Base-by-base conservation (phyloP, 768 basidiomycete genomes). In the Jaapia argillacea region DNA sequence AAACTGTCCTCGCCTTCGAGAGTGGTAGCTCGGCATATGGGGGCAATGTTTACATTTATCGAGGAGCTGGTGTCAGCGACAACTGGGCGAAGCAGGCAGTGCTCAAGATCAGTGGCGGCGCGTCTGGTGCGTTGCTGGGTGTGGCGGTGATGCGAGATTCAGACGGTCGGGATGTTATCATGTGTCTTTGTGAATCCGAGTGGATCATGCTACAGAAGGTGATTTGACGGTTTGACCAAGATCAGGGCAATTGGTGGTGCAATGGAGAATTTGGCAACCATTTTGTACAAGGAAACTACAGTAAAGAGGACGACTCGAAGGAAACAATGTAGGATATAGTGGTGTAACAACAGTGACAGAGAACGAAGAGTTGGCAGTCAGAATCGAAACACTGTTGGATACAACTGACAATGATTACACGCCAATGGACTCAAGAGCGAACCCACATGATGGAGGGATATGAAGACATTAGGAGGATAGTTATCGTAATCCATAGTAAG, bases 21-120 rank as follows among this genome's bases (percentile, higher is more conserved):
- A 79, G 79, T 46, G 88, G 85, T 7, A 56, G 71, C 1, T 62
- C 66, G 25, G 73, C 75, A 45, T 74, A 78, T 22, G 81, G 83
- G 21, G 85, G 85, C 2, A 94, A 97, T 52, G 70, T 88, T 20
- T 96, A 92, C 58, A 70, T 93, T 13, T 97, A 94, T 61, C 81
- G 81, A 24, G 68, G 73, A 10, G 64, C 78, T 22, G 54, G 62
- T 2, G 49, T 62, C 1, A 69, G 60, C 14, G 78, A 76, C 39
- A 69, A 68, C 40, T 79, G 71, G 70, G 86, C 85, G 6, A 85
- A 81, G 54, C 92, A 96, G 58, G 72, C 81, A 1, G 79, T 96
- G 21, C 63, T 96, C n/a, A 74, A 75, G 51, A 70, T 91, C 7
- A 79, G 77, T 12, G 81, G 79, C 45, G 81, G 77, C 2, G 64